Base-by-base conservation (phyloP, 305 asterid genomes). In the Rubia balearica region DNA sequence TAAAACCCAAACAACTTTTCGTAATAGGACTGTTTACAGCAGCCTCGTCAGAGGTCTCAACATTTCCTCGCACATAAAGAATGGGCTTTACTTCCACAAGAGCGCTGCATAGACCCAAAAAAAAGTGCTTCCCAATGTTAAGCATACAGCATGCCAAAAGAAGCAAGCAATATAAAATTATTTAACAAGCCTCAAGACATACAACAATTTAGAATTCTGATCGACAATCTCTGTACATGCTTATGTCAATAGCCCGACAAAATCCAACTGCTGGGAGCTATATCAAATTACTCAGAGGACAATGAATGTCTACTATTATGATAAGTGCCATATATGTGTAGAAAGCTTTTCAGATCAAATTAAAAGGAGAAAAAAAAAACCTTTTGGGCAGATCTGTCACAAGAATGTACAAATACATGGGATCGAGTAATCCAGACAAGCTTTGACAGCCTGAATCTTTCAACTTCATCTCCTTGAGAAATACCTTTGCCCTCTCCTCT, bases 351-450 rank as follows among this genome's bases (percentile, higher is more conserved):
- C 49, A n/a, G 57, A 2, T 13, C 16, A 27, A 19, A 60, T 49
- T 38, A 55, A 14, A 10, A 55, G 17, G 42, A 46, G 8, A n/a
- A 46, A 7, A 16, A 40, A 10, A 3, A 21, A 22, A 93, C 98
- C 98, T 88, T 81, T 90, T 93, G 21, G 98, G 98, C 74, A 93
- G 85, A 85, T 88, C 96, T 69, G 98, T 96, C 85, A 90, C 96
- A 76, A 89, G 85, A 77, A 93, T 73, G 81, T 83, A 93, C 41
- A 89, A 74, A 75, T 87, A 61, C 71, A 93, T 71, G 19, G 97
- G 96, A 74, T 68, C 77, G 70, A 81, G 69, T 68, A 80, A 79
- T 62, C 59, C 65, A 74, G 80, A 67, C 71, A 67, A 74, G 78
- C 85, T 84, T 78, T 73, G 76, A 74, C 74, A 61, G 66, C 80